A percentile compares a stretch with the other conserved stretches of the same genome.
These are phyloP conservation scores for Penicillium olsonii DNA, from an alignment of 2,329 filamentous ascomycete species.

Conservation along the genomic window DNA sequence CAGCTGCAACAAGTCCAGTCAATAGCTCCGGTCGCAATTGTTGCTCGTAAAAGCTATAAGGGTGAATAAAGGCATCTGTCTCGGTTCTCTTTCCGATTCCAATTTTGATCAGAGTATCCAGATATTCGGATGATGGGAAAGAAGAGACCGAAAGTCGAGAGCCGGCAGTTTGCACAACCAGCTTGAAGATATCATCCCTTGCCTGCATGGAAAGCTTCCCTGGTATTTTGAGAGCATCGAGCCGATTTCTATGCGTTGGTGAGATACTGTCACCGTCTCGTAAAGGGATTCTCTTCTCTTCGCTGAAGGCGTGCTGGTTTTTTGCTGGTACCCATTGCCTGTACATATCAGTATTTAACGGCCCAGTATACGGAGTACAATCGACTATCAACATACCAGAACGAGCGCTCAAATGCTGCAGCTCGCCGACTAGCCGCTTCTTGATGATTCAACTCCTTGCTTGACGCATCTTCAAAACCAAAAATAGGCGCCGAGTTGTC, in stretches of 20 bases:
- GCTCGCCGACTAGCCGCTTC: slow-evolving; percentile 15
- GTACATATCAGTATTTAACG: not conserved
- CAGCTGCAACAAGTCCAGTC: slow-evolving; percentile 13
- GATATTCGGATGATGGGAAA: slow-evolving; percentile 18
- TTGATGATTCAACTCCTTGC: slow-evolving; percentile 8
- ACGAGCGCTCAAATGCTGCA: slow-evolving; percentile 15
- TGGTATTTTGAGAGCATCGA: slow-evolving; percentile 15
- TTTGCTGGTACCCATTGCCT: slow-evolving; percentile 19
- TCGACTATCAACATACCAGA: slow-evolving; percentile 7
- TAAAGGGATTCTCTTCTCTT: slow-evolving; percentile 13
- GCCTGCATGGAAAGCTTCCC: slow-evolving; percentile 10
- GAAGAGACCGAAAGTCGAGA: slow-evolving; percentile 15
- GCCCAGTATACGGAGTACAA: too few species aligned
- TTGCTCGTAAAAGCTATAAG: slow-evolving; percentile 17
- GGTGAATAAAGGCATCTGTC: slow-evolving; percentile 19
- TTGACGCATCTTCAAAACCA: slow-evolving; percentile 2
- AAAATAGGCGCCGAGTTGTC: slow-evolving; percentile 2
- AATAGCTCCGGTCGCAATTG: slow-evolving; percentile 13
- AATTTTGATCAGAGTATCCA: slow-evolving; percentile 19
- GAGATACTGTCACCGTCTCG: slow-evolving; percentile 16
- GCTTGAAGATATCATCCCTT: slow-evolving; percentile 17
- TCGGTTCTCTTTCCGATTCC: slow-evolving; percentile 17
- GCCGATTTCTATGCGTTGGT: slow-evolving; percentile 4
- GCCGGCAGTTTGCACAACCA: slow-evolving; percentile 14
- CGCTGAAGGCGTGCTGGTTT: slow-evolving; percentile 19